Conservation (phyloP, 1,284 basidiomycete genomes). For the Irpex lacteus region DNA sequence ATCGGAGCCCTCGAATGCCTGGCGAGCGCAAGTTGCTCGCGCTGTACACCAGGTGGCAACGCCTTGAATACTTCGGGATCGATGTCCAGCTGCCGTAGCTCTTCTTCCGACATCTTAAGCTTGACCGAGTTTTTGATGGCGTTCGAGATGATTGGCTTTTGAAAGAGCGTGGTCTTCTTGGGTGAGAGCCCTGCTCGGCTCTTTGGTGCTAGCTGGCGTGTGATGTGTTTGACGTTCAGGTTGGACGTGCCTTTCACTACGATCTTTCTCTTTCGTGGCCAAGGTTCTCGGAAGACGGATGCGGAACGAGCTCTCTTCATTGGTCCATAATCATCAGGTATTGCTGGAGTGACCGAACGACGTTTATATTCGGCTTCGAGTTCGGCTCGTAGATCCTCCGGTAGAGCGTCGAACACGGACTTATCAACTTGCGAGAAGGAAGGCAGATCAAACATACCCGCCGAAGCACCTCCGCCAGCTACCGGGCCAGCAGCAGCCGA, state of each 20-base stretch:
- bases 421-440: conserved; percentile 76
- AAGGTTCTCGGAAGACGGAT: conserved; percentile 12
- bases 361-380: conserved; percentile 65
- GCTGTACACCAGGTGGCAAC: conserved; percentile 66
- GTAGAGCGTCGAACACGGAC: conserved; percentile 70
- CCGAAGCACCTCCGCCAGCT: neutral
- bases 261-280: conserved; percentile 29
- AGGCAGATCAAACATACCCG: conserved; percentile 42
- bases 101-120: conserved; percentile 33
- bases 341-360: conserved; percentile 36
- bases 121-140: conserved; percentile 14
- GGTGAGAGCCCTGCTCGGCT: conserved; percentile 42
- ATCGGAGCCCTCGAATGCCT: conserved; percentile 43
- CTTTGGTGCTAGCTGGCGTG: conserved; percentile 59
- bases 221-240: conserved; percentile 51
- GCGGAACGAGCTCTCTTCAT: conserved; percentile 15
- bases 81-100: conserved; percentile 62
- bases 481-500: neutral
- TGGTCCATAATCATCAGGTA: conserved; percentile 11
- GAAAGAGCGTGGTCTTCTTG: conserved; percentile 39
- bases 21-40: conserved; percentile 65
- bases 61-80: conserved; percentile 68
- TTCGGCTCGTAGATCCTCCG: conserved; percentile 68
- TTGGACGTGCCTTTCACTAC: conserved; percentile 27
- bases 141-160: conserved; percentile 23